Evolutionary conservation across 768 basidiomycete genomes (phyloP), one percentile per base, ranked within the genome.

Genomic region (Obba rivulosa): DNA sequence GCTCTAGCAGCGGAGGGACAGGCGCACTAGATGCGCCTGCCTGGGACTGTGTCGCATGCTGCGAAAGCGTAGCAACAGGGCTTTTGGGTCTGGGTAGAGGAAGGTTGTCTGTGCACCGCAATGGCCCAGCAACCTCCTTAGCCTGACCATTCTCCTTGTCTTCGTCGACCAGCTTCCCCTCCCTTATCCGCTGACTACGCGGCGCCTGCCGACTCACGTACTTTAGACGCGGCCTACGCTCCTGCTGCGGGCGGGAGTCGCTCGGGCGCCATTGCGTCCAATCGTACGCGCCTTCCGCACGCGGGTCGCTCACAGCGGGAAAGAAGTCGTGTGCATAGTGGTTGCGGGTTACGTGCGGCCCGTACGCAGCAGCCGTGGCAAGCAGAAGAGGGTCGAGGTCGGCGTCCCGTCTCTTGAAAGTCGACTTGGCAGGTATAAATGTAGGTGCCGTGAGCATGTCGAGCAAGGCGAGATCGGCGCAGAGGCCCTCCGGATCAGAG

Each of bases 301-400:
- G 70, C 24, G 73, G 77, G 36, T 78, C 68, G 60, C 72, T 71
- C 23, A 78, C 73, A 0, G 74, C 76, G 0, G 85, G 83, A 57
- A 81, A 82, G 65, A 85, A 81, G 57, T 86, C 85, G 63, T 94
- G 92, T 42, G 83, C 77, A 60, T 87, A 89, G 63, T 94, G 92
- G 58, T 92, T 89, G 39, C 88, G 77, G 34, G 92, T 92, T 47
- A 87, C 75, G 52, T 88, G 79, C 9, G 87, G 85, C 3, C 82
- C 83, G 0, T 86, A 83, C 0, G 86, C 82, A 9, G 78, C 75
- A 5, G 82, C 87, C 0, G 85, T 85, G 23, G 87, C 88, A 46
- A 92, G 77, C 45, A 92, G 70, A 5, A 92, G 70, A 17, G 89
- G 85, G 60, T 92, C 89, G 35, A 92, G 75, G 0, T 80, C 77